phyloP scores from a whole-genome alignment of 768 basidiomycete species.

The Termitomyces sp. region DNA sequence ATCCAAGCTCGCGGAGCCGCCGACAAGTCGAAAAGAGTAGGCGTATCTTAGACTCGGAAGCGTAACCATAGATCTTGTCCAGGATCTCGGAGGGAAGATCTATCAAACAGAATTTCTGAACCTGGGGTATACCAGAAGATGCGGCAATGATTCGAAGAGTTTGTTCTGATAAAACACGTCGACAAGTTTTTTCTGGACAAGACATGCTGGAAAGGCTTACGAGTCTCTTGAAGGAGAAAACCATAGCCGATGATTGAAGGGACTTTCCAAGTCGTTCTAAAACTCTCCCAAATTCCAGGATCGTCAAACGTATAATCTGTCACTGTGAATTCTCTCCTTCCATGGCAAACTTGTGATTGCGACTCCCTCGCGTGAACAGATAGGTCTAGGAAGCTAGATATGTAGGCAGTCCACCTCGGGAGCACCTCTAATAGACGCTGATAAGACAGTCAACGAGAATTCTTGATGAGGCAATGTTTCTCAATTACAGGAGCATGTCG shows the following conservation, averaged over 20 bases:
- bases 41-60: background rate
- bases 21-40: background rate
- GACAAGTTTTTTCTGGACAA: too few relatives aligned
- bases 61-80: background rate
- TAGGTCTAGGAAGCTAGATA: background rate
- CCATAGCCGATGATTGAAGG: background rate
- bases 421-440: background rate
- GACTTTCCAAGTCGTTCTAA: background rate
- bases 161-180: too few relatives aligned
- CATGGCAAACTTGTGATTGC: too few relatives aligned
- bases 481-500: background rate
- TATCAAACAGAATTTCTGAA: background rate
- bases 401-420: background rate
- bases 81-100: slow-evolving; percentile 1
- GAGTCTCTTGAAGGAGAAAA: background rate
- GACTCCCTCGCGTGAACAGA: background rate
- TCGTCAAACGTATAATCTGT: background rate
- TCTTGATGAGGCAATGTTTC: too few relatives aligned
- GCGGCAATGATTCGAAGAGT: background rate
- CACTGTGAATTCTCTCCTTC: background rate
- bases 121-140: background rate
- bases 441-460: too few relatives aligned
- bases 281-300: background rate
- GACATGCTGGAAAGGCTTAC: background rate
- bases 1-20: background rate